A percentile compares a stretch with the other conserved stretches of the same genome.
phyloP scores from a whole-genome alignment of 1,284 basidiomycete genomes.

The Irpex lacteus region DNA sequence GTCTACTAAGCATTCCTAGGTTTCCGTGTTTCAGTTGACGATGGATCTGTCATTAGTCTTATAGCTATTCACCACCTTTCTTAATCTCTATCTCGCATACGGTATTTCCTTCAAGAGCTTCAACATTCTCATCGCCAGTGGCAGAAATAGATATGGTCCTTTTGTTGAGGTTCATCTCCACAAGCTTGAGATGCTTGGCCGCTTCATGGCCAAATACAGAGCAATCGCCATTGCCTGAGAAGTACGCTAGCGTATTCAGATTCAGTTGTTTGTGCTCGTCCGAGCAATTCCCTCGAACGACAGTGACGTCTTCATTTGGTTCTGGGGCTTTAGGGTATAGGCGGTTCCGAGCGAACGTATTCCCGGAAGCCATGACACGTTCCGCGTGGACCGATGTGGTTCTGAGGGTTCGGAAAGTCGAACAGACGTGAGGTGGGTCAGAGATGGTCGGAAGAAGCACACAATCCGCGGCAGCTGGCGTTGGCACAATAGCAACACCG shows the following conservation, averaged over 20 bases:
- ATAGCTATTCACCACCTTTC: slow-evolving; percentile 19
- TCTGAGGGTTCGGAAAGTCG: background rate
- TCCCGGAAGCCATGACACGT: slow-evolving; percentile 8
- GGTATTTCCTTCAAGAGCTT: slow-evolving; percentile 19
- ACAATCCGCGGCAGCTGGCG: background rate
- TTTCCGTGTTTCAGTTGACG: background rate
- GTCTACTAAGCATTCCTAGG: slow-evolving; percentile 28
- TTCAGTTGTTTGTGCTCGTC: slow-evolving; percentile 21
- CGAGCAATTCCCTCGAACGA: slow-evolving; percentile 23
- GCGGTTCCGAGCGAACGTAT: slow-evolving; percentile 14
- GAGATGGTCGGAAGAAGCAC: background rate
- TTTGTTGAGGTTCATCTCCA: slow-evolving; percentile 20
- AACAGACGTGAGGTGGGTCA: background rate
- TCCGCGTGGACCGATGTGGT: background rate
- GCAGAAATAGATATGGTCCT: background rate
- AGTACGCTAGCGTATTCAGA: slow-evolving; percentile 26
- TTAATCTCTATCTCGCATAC: slow-evolving; percentile 25
- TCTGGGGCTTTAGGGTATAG: slow-evolving; percentile 20
- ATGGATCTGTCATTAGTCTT: background rate
- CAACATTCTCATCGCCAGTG: background rate
- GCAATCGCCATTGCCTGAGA: slow-evolving; percentile 21
- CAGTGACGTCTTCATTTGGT: slow-evolving; percentile 24
- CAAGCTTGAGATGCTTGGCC: slow-evolving; percentile 20
- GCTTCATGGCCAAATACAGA: slow-evolving; percentile 23
- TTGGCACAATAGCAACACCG: background rate